Evolutionary conservation across 1,284 basidiomycete genomes (phyloP), one percentile per base, ranked within the genome.

Genomic region (Austroboletus niveus): DNA sequence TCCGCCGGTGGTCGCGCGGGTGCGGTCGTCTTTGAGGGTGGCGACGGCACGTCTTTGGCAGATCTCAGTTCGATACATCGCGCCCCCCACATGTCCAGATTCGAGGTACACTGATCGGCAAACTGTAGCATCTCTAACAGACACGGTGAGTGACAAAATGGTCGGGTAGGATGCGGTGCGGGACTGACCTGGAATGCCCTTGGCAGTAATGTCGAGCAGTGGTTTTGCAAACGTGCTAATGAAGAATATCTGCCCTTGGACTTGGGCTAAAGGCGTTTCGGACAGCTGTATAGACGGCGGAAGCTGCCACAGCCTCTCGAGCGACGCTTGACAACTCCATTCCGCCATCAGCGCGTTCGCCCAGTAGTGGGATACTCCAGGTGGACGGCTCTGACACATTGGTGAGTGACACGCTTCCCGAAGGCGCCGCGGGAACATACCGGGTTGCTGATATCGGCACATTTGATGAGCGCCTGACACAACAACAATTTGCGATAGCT

Each of bases 381-480:
- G 91, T 1, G 94, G 94, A n/a, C 94, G 92, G 56, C 89, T 87
- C 92, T 95, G 63, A 17, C 17, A 34, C 51, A 49, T 42, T 51
- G 34, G 49, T 64, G 42, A 63, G 49, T 54, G 20, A 51, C 51
- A 42, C 11, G n/a, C 20, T 48, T 55, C 48, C 43, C 32, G 45
- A 45, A 2, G 29, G 55, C 12, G 42, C 43, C 39, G 42, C 42
- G 40, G 49, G 47, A 43, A 79, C 89, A 57, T 68, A 96, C 92
- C 11, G 94, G 94, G 69, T 98, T 98, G 66, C 91, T 94, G 64
- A 98, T 98, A 72, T 98, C 94, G 11, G 93, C 93, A 64, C 94
- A 96, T 71, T 98, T 98, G 70, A 98, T 87, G 47, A 98, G 75
- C 5, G 89, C 89, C 62, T 97, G 92, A 64, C 90, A 94, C n/a